Conservation (phyloP, 441 rosid species). For the Gossypium davidsonii region DNA sequence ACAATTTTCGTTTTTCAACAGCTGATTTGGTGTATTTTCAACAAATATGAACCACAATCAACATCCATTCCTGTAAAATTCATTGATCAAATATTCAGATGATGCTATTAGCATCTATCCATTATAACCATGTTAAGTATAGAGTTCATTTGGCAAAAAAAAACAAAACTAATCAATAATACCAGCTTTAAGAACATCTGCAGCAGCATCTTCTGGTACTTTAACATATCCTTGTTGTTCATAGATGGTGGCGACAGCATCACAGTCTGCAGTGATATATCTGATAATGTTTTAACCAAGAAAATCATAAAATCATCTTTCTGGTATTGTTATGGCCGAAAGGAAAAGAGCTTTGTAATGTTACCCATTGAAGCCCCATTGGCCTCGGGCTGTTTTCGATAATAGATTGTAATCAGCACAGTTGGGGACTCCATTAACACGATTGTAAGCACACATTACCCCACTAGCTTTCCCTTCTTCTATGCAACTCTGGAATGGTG, state of each 20-base stretch:
- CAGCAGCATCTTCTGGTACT: constrained; percentile 68
- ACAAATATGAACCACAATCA: constrained; percentile 60
- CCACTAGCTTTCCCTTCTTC: constrained; percentile 68
- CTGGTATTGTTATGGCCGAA: not conserved
- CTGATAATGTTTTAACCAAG: constrained; percentile 23
- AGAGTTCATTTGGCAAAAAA: not conserved
- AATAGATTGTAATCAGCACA: constrained; percentile 71
- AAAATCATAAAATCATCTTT: not conserved
- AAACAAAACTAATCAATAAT: not conserved
- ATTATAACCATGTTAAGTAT: not conserved
- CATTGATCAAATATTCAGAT: not conserved
- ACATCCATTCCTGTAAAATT: constrained; percentile 66
- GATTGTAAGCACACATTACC: constrained; percentile 81
- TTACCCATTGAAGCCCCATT: constrained; percentile 72
- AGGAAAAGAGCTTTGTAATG: not conserved
- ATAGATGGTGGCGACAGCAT: constrained; percentile 49
- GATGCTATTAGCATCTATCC: not conserved
- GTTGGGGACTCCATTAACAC: constrained; percentile 75
- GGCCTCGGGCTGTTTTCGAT: constrained; percentile 50
- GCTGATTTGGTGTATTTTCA: constrained; percentile 60
- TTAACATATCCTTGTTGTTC: constrained; percentile 58
- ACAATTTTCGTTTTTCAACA: constrained; percentile 41
- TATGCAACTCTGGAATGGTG: constrained; percentile 72
- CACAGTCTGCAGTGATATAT: constrained; percentile 77
- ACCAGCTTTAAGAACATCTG: constrained; percentile 71